Evolutionary conservation across 1,139 yeast genomes (phyloP), one percentile per base, ranked within the genome.

Genomic region (Nakaseomyces delphensis): DNA sequence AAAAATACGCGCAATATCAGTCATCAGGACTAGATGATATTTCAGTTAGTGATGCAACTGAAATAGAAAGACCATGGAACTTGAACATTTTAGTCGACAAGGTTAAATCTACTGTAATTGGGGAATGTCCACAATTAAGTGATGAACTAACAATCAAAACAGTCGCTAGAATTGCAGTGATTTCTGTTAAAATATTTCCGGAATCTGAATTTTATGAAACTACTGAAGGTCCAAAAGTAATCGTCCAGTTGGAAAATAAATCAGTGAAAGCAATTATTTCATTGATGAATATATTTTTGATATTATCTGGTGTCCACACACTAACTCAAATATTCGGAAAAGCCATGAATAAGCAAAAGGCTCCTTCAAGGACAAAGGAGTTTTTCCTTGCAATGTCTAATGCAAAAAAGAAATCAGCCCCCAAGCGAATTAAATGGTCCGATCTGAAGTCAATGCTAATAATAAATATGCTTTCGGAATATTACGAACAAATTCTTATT

Each of bases 241-340:
- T 57, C 3, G 44, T 71, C 1, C 62, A 62, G 21, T 47, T 60
- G 23, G 53, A 57, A 13, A 47, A 67, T 14, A 64, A 65, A 11
- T 59, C 62, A 13, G 35, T 72, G 1, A 65, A 60, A 27, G 54
- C 66, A 1, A 52, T 62, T n/a, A 64, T 72, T 39, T 78, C 79
- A 38, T 60, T 72, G 10, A 70, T 69, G 50, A 71, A 74, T 24
- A 62, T 73, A 20, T 79, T 78, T 54, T 66, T 74, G 1, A 48
- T 76, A 0, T 57, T 78, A 13, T 83, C 87, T 1, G 64, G 78
- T 7, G 50, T 76, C 3, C 76, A 75, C 51, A 58, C 80, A 11
- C 50, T 80, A 14, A 66, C 69, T 42, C 76, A 76, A 62, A 44
- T 79, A 72, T 52, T 49, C 50, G 43, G 54, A 42, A 46, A 47